Percentiles rank a stretch among this genome's conserved stretches.
phyloP scores from a whole-genome alignment of 805 yeast genomes.

The Schizosaccharomyces japonicus region DNA sequence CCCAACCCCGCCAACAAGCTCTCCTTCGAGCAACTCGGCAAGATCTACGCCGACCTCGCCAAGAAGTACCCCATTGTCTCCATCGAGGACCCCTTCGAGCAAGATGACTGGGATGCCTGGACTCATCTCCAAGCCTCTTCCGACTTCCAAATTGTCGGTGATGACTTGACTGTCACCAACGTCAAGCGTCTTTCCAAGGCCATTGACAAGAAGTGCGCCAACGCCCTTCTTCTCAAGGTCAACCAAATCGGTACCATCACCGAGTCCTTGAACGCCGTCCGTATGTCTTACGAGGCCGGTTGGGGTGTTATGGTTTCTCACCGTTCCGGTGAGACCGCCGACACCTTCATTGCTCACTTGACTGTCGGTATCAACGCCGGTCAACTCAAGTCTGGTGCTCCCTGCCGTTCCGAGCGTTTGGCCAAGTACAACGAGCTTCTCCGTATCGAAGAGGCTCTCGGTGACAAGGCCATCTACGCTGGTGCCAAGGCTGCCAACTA shows the following conservation, averaged over 20 bases:
- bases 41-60: constrained; percentile 54
- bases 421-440: constrained; percentile 96
- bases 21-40: constrained; percentile 67
- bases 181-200: constrained; percentile 84
- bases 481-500: constrained; percentile 1
- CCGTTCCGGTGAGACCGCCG: constrained; percentile 99
- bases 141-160: constrained; percentile 73
- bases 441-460: constrained; percentile 96
- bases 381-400: constrained; percentile 99
- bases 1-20: constrained; percentile 81
- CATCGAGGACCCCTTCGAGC: constrained; percentile 96
- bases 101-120: constrained; percentile 99
- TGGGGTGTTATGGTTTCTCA: constrained; percentile 99
- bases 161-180: constrained; percentile 97
- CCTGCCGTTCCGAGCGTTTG: constrained; percentile 98
- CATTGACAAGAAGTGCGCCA: constrained; percentile 86
- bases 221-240: constrained; percentile 86
- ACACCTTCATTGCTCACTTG: constrained; percentile 91
- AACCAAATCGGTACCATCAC: constrained; percentile 95
- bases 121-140: constrained; percentile 39
- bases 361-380: constrained; percentile 95
- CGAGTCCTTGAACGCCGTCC: constrained; percentile 92
- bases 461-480: constrained; percentile 76
- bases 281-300: constrained; percentile 80
- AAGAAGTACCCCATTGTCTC: constrained; percentile 92